Evolutionary conservation across 2,329 filamentous ascomycete species (phyloP).

Genomic region (Whalleya microplaca): DNA sequence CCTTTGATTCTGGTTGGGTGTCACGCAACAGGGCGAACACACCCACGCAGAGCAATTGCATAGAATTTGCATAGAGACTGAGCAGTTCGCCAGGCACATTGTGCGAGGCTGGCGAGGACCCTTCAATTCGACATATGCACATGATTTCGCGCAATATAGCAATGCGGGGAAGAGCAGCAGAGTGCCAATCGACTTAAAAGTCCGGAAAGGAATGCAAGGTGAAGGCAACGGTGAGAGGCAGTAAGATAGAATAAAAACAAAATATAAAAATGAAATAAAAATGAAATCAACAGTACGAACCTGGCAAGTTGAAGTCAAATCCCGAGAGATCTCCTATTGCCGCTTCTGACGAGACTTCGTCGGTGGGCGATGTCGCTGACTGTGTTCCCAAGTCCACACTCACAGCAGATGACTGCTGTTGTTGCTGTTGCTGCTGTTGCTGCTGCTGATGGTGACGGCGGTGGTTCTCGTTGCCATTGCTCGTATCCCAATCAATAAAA

Average conservation of each 20-base stretch:
- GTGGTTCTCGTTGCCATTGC: constrained; percentile 19
- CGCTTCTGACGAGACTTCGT: constrained; percentile 23
- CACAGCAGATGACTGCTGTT: not conserved
- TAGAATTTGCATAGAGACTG: constrained; percentile 8
- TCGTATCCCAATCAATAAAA: constrained; percentile 75
- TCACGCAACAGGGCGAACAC: constrained; percentile 12
- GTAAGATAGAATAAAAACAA: constrained; percentile 1
- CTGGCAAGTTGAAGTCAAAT: constrained; percentile 36
- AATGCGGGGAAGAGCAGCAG: constrained; percentile 20
- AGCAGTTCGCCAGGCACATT: not conserved
- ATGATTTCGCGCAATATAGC: constrained; percentile 22
- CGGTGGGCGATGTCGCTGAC: constrained; percentile 31
- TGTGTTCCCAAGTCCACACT: constrained; percentile 26
- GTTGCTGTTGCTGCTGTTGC: constrained; percentile 10
- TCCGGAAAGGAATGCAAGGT: not conserved
- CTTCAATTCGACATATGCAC: constrained; percentile 7
- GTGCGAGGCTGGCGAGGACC: constrained; percentile 6
- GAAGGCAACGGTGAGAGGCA: not conserved
- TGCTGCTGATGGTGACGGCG: constrained; percentile 22
- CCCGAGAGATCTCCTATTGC: constrained; percentile 27
- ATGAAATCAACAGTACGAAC: constrained; percentile 26
- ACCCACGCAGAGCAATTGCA: constrained; percentile 2
- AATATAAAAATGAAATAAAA: constrained; percentile 1
- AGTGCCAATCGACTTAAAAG: constrained; percentile 14
- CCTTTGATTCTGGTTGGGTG: not conserved